Evolutionary conservation across 75 land plant genomes (phyloP).

Genomic region (Sequoia sempervirens): DNA sequence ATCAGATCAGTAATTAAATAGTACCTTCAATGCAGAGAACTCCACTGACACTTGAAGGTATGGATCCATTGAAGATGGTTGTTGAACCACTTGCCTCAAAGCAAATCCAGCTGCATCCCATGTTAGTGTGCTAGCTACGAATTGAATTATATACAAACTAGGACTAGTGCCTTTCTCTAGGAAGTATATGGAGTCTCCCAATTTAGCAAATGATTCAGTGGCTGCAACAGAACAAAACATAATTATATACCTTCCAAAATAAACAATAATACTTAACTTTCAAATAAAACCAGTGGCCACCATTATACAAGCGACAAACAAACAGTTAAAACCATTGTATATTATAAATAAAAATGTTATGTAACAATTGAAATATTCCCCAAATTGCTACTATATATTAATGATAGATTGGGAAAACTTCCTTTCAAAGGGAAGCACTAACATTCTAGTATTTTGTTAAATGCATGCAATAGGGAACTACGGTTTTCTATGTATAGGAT

Average conservation of each 20-base stretch:
- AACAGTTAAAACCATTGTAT: neutral
- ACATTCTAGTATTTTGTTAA: no score
- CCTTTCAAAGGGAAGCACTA: neutral
- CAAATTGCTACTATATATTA: no score
- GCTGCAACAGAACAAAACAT: constrained; percentile 34
- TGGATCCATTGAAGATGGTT: constrained; percentile 49
- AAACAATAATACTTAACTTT: neutral
- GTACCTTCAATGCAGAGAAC: constrained; percentile 42
- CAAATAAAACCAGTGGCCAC: neutral
- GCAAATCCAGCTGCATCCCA: constrained; percentile 65
- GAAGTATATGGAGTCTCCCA: constrained; percentile 97
- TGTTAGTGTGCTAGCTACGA: constrained; percentile 52
- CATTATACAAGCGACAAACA: neutral
- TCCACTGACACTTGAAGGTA: constrained; percentile 41
- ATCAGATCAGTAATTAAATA: neutral
- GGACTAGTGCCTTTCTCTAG: constrained; percentile 50
- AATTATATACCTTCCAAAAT: neutral
- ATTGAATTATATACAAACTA: constrained; percentile 66
- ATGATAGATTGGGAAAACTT: neutral
- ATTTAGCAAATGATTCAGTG: constrained; percentile 92
- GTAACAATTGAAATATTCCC: neutral
- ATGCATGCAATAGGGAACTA: neutral
- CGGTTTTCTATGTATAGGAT: neutral
- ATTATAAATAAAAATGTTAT: neutral
- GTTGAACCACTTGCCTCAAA: constrained; percentile 48